A percentile compares a stretch with the other conserved stretches of the same genome.
Evolutionary conservation across 2,329 filamentous ascomycete genomes (phyloP).

Genomic region (Colletotrichum sp.): DNA sequence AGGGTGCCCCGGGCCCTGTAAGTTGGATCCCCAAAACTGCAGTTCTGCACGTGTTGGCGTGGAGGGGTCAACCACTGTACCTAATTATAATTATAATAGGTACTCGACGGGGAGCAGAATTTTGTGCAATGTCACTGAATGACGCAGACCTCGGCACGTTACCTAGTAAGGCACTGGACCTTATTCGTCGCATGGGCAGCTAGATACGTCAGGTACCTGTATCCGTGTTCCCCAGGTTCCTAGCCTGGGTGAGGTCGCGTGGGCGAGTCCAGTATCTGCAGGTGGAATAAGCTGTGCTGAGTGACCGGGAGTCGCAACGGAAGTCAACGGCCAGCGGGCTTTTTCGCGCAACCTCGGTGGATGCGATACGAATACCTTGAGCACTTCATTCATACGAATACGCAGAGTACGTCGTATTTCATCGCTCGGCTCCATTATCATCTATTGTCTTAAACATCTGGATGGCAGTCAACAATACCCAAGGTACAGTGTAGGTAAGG

Average conservation of each 20-base stretch:
- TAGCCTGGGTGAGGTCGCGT: neutral
- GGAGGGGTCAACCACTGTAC: neutral
- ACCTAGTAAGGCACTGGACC: neutral
- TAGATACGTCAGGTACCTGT: neutral
- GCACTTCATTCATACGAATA: neutral
- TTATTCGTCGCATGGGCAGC: neutral
- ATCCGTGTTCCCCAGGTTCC: neutral
- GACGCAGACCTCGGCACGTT: neutral
- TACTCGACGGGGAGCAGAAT: neutral
- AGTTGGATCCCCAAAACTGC: neutral
- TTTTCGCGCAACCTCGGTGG: neutral
- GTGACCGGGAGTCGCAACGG: neutral
- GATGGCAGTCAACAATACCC: neutral
- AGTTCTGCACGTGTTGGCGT: neutral
- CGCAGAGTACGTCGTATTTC: neutral
- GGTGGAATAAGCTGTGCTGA: neutral
- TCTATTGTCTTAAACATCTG: neutral
- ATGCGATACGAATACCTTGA: neutral
- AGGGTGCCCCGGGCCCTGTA: neutral
- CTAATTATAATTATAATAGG: neutral
- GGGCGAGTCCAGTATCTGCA: neutral
- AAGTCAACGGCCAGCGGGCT: neutral
- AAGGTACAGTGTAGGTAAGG: neutral
- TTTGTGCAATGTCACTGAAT: neutral
- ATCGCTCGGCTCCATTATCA: neutral